A percentile compares a stretch with the other conserved stretches of the same genome.
Conservation (phyloP, 208 protist genomes). For the Histomonas meleagridis region DNA sequence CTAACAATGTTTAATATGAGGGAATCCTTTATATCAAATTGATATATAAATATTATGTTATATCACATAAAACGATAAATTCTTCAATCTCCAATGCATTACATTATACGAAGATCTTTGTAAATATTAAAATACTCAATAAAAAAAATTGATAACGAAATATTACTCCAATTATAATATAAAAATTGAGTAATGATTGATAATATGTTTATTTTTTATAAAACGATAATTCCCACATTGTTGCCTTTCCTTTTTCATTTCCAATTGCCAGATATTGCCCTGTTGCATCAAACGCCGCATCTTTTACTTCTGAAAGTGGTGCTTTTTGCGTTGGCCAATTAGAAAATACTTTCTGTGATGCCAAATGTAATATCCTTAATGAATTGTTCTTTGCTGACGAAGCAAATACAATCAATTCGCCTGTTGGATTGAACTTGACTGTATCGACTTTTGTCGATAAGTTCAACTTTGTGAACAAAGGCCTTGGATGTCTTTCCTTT, state of each 20-base stretch:
- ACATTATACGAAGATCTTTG: no score
- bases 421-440: constrained; percentile 35
- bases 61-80: no score
- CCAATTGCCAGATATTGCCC: not conserved
- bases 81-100: no score
- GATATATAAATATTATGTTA: no score
- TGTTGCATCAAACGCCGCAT: not conserved
- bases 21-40: no score
- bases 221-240: not conserved
- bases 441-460: not conserved
- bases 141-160: no score
- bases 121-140: no score
- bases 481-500: not conserved
- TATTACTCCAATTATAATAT: no score
- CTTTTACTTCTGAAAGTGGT: not conserved
- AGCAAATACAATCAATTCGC: not conserved
- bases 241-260: not conserved
- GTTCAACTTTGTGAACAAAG: not conserved
- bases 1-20: no score
- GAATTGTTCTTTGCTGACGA: not conserved
- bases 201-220: not conserved
- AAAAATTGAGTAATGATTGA: no score
- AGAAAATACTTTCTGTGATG: not conserved
- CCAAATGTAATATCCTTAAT: not conserved
- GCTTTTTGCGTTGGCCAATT: constrained; percentile 33